Evolutionary conservation across 2,329 filamentous ascomycete species (phyloP).

Genomic region (Paraphoma chrysanthemicola): DNA sequence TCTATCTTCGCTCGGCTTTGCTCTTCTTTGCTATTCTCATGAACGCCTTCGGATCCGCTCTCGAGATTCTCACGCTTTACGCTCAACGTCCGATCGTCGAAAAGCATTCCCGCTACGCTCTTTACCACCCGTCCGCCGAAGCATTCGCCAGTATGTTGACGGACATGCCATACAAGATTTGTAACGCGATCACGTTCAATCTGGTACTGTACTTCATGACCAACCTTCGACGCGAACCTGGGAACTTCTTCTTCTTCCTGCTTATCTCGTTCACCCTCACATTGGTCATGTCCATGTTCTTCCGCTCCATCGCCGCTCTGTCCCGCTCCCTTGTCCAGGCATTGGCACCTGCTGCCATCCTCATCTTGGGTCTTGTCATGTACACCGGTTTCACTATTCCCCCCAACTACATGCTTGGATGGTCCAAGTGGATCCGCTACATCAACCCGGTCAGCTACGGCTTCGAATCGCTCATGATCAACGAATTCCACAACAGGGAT

Average conservation of each 20-base stretch:
- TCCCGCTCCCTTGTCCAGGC: constrained; percentile 71
- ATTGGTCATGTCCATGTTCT: constrained; percentile 84
- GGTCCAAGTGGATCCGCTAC: constrained; percentile 85
- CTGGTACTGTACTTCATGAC: constrained; percentile 86
- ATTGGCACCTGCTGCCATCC: constrained; percentile 61
- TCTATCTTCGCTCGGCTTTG: constrained; percentile 79
- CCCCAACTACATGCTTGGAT: constrained; percentile 71
- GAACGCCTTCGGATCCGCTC: constrained; percentile 81
- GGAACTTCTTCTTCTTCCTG: constrained; percentile 85
- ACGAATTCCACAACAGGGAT: constrained; percentile 75
- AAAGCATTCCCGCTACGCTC: constrained; percentile 83
- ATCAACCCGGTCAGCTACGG: constrained; percentile 80
- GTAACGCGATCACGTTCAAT: constrained; percentile 80
- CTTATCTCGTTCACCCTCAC: constrained; percentile 77
- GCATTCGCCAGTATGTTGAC: constrained; percentile 86
- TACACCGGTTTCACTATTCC: constrained; percentile 71
- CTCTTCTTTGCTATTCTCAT: constrained; percentile 88
- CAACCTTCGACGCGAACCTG: constrained; percentile 75
- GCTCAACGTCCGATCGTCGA: constrained; percentile 90
- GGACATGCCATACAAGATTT: constrained; percentile 83
- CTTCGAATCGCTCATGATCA: constrained; percentile 82
- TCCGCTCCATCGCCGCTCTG: constrained; percentile 79
- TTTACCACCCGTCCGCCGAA: constrained; percentile 90
- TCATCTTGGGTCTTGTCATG: constrained; percentile 71
- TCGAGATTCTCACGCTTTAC: constrained; percentile 87